These are phyloP conservation scores for Suillus clintonianus DNA, from an alignment of 768 basidiomycete genomes.

Conservation along the genomic window DNA sequence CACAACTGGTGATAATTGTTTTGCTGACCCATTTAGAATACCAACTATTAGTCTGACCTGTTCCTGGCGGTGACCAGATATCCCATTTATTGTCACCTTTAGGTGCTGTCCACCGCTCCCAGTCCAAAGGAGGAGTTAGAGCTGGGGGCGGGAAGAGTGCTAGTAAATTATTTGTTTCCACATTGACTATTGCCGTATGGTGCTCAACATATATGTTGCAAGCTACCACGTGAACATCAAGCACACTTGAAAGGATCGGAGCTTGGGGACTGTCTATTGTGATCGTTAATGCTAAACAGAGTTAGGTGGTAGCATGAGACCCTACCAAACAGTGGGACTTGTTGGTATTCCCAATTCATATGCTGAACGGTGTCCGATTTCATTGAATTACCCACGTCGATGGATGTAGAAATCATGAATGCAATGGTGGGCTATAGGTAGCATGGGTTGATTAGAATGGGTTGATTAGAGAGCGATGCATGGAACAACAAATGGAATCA, in stretches of 20 bases:
- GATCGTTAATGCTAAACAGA: not conserved
- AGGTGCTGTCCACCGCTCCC: not conserved
- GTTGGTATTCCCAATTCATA: constrained; percentile 3
- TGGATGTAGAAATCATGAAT: constrained; percentile 11
- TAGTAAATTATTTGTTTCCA: not conserved
- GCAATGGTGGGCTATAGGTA: not conserved
- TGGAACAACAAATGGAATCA: not conserved
- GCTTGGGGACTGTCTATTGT: not conserved
- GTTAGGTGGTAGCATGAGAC: not conserved
- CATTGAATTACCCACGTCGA: constrained; percentile 6
- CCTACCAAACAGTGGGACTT: not conserved
- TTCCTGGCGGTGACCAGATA: constrained; percentile 7
- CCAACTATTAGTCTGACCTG: not conserved
- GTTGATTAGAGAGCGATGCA: not conserved
- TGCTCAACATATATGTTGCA: constrained; percentile 7
- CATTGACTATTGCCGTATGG: constrained; percentile 2
- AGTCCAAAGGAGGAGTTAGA: not conserved
- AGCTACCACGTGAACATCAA: constrained; percentile 7
- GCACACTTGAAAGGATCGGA: not conserved
- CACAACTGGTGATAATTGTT: not conserved
- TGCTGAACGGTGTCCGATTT: not conserved
- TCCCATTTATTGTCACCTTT: not conserved
- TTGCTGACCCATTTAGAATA: not conserved
- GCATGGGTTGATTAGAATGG: not conserved
- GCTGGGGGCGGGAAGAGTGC: not conserved